A percentile compares a stretch with the other conserved stretches of the same genome.
Evolutionary conservation across 306 rosid species (phyloP).

Genomic region (Citrullus colocynthis): DNA sequence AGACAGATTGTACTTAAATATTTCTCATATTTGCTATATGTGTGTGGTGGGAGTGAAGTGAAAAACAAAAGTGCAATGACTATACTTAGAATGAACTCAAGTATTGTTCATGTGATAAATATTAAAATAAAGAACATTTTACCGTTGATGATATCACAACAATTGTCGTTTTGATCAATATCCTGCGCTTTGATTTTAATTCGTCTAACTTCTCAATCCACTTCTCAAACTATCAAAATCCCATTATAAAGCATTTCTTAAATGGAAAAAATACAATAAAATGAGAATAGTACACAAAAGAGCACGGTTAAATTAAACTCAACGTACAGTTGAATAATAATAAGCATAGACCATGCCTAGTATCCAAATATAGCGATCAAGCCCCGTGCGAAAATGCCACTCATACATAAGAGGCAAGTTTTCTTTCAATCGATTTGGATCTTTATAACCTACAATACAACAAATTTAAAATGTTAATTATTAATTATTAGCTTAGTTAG

Average conservation of each 20-base stretch:
- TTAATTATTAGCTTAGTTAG: too few relatives aligned
- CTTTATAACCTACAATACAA: conserved; percentile 13
- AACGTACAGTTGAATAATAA: conserved; percentile 77
- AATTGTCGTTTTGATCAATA: conserved; percentile 63
- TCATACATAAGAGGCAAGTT: conserved; percentile 59
- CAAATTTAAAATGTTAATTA: too few relatives aligned
- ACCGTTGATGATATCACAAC: conserved; percentile 43
- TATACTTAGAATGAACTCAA: too few relatives aligned
- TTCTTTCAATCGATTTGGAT: conserved; percentile 16
- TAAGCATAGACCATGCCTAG: conserved; percentile 94
- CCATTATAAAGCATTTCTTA: neutral
- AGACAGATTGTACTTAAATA: too few relatives aligned
- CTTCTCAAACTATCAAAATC: conserved; percentile 53
- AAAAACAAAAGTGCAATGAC: too few relatives aligned
- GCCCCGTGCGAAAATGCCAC: conserved; percentile 95
- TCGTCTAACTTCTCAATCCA: conserved; percentile 98
- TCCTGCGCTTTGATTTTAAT: conserved; percentile 54
- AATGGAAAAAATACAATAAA: neutral
- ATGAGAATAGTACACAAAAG: too few relatives aligned
- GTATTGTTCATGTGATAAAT: too few relatives aligned
- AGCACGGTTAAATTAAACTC: neutral
- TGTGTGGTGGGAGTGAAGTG: too few relatives aligned
- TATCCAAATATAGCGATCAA: conserved; percentile 96
- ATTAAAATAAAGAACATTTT: neutral
- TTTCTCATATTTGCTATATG: too few relatives aligned